phyloP scores from a whole-genome alignment of 306 rosid genomes.

The Datisca glomerata region DNA sequence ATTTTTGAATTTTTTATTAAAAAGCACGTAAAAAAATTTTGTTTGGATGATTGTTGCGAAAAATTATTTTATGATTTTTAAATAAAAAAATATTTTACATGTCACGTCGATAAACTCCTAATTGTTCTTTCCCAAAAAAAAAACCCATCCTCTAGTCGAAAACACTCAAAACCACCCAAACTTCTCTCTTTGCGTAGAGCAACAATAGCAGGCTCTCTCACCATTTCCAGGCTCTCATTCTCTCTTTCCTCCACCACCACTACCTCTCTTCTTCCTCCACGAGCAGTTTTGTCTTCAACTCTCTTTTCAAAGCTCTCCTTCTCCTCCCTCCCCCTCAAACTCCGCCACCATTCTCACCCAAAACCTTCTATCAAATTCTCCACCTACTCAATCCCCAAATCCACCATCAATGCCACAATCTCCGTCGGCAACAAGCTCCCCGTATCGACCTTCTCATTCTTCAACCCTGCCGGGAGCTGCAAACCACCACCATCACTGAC shows the following conservation, averaged over 20 bases:
- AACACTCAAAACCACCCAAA: too few species aligned
- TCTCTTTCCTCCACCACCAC: constrained; percentile 12
- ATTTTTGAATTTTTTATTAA: too few species aligned
- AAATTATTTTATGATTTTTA: too few species aligned
- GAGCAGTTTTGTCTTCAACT: constrained; percentile 9
- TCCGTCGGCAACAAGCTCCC: constrained; percentile 60
- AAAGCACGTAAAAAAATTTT: too few species aligned
- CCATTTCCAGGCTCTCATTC: constrained; percentile 37
- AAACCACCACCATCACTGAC: constrained; percentile 54
- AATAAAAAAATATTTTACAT: too few species aligned
- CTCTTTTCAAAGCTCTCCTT: constrained; percentile 12
- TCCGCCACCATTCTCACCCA: constrained; percentile 17
- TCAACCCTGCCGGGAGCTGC: constrained; percentile 50
- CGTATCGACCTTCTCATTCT: constrained; percentile 57
- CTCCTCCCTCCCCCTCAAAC: constrained; percentile 19
- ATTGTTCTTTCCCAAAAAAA: background rate
- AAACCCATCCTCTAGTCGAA: background rate
- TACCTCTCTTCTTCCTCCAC: constrained; percentile 24
- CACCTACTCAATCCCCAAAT: constrained; percentile 16
- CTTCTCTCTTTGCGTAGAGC: background rate
- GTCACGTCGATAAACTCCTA: too few species aligned
- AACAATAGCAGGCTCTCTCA: constrained; percentile 41
- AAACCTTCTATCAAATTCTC: constrained; percentile 31
- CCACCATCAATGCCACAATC: constrained; percentile 59
- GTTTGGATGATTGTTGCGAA: too few species aligned